Evolutionary conservation across 208 protist species (phyloP), one percentile per base, ranked within the genome.

Genomic region (Naegleria lovaniensis): DNA sequence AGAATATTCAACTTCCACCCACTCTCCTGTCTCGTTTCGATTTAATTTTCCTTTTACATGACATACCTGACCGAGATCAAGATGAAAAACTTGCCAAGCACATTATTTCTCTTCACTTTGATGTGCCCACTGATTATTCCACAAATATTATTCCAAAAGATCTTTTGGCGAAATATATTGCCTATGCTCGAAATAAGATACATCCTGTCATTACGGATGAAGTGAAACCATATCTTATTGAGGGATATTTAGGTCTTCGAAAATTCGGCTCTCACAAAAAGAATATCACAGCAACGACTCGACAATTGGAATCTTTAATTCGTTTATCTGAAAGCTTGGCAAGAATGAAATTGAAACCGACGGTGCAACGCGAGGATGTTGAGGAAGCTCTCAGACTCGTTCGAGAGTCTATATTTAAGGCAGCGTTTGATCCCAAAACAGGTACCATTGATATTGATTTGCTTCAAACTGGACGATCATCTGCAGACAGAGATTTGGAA

Each of bases 301-400:
- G 99, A 51, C 99, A 99, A 94, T 95, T 99, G 0, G 98, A 99
- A 93, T 99, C 97, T 41, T 96, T 99, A 90, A 99, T 99, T 88
- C 97, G 99, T 9, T 94, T 99, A 0, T 92, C 96, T n/a, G 97
- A 99, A 93, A 95, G 96, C 51, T 93, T 93, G 19, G 95, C 96
- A 36, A 97, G 97, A 93, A 98, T 99, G 96, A 96, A 96, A 33
- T 96, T 96, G 86, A 90, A 90, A 52, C 41, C 58, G 22, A 92
- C 94, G 43, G 97, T 99, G 0, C 92, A 90, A 16, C 92, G 93
- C 75, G 93, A 95, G 51, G 97, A 99, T 83, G 97, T 98, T 40
- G 43, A 92, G 67, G 96, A 98, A 92, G 97, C 97, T 40, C 7
- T 90, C 0, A 7, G 89, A 29, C n/a, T 90, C 19, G 89, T 90